Evolutionary conservation across 345 rosid species (phyloP), one percentile per base, ranked within the genome.

Genomic region (Erucastrum elatum): DNA sequence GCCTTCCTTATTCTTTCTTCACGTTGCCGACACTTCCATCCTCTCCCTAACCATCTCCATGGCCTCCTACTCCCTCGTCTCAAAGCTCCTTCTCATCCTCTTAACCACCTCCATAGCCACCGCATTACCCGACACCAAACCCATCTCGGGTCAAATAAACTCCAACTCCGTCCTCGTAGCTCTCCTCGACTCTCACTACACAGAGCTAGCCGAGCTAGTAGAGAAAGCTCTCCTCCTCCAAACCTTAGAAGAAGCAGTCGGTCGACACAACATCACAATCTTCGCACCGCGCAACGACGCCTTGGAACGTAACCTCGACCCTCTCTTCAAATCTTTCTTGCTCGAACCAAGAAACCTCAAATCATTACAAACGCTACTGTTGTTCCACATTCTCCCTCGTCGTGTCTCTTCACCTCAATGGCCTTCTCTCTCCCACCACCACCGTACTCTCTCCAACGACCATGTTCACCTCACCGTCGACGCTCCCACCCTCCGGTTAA

Each of bases 231-330:
- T 90, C 34, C 96, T 94, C 9, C 88, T 94, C 12, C 94, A 90
- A 37, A 85, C 90, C 12, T 90, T 95, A 0, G 98, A 95, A 78
- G 90, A 86, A 66, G 96, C 96, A 10, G 97, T 93, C 13, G 91
- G 91, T 9, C 76, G 71, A 21, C 91, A 95, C 87, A 91, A 91
- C 69, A 81, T 95, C 74, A 95, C 99, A 83, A 91, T 95, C 82
- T 95, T 95, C 49, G 99, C 99, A 0, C 99, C 99, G 0, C 81
- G 81, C 3, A 95, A 95, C 72, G 93, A 93, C 39, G 99, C 98
- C 6, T 75, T 95, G 8, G 97, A 95, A 81, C 93, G 92, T 17
- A 83, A 87, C 13, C 83, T 95, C 3, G 96, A 95, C 78, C 98
- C 98, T 1, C 92, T 87, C 53, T 93, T 95, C 85, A 93, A 93